These are phyloP conservation scores for Dalechampia spathulata DNA, from an alignment of 441 rosid genomes.

Conservation along the genomic window DNA sequence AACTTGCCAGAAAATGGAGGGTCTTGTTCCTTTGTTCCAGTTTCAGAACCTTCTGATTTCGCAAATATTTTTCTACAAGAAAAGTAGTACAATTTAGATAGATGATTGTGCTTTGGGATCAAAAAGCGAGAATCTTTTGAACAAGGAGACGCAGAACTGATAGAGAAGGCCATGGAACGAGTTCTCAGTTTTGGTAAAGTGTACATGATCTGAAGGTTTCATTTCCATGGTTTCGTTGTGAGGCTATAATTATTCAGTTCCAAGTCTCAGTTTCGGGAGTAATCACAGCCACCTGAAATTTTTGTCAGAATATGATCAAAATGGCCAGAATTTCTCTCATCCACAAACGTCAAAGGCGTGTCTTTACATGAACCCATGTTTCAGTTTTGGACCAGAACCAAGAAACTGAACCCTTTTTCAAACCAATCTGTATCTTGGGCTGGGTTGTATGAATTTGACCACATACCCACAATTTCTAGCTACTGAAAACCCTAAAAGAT, in stretches of 20 bases:
- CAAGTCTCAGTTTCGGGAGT: neutral
- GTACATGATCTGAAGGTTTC: neutral
- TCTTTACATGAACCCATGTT: neutral
- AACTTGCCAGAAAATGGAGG: slow-evolving; percentile 36
- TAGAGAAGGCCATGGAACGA: slow-evolving; percentile 12
- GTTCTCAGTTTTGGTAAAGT: neutral
- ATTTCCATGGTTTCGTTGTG: slow-evolving; percentile 10
- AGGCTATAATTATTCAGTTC: slow-evolving; percentile 3
- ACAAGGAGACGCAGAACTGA: slow-evolving; percentile 29
- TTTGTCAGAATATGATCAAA: neutral
- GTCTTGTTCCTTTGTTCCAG: slow-evolving; percentile 40
- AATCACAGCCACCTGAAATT: neutral
- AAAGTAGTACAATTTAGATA: slow-evolving; percentile 22
- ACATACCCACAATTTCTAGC: neutral
- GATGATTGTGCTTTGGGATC: slow-evolving; percentile 22
- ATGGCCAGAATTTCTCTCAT: neutral
- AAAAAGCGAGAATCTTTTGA: slow-evolving; percentile 3
- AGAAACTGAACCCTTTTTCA: neutral
- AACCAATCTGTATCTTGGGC: neutral
- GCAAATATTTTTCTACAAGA: slow-evolving; percentile 26
- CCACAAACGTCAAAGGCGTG: neutral
- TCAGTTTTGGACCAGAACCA: neutral
- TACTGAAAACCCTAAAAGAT: neutral
- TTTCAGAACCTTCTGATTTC: slow-evolving; percentile 37
- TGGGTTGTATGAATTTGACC: neutral